Evolutionary conservation across 441 rosid genomes (phyloP).

Genomic region (Pelargonium cotyledonis): DNA sequence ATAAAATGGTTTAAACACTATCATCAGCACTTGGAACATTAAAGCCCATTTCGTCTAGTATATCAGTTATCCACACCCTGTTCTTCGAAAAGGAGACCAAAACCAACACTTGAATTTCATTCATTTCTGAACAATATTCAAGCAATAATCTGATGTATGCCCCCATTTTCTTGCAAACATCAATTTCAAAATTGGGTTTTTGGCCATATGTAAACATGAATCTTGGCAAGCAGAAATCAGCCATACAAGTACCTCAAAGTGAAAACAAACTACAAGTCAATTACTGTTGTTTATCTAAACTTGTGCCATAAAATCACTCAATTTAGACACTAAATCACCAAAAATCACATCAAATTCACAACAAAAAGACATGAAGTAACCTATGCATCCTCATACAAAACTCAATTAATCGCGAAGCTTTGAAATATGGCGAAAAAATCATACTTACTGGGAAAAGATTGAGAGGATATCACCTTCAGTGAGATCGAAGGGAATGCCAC

Average conservation of each 20-base stretch:
- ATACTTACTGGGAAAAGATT: slow-evolving; percentile 69
- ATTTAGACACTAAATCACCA: too few relatives aligned
- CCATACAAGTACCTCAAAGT: not conserved
- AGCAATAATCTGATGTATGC: not conserved
- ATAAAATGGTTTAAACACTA: not conserved
- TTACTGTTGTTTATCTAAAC: too few relatives aligned
- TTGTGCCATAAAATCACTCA: too few relatives aligned
- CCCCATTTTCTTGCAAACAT: not conserved
- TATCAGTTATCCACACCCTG: not conserved
- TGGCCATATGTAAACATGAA: too few relatives aligned
- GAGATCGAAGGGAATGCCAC: slow-evolving; percentile 83
- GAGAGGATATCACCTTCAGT: slow-evolving; percentile 96
- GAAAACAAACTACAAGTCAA: not conserved
- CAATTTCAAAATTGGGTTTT: not conserved
- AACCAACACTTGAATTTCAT: not conserved
- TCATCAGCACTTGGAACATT: not conserved
- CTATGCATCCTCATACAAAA: not conserved
- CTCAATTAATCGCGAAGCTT: not conserved
- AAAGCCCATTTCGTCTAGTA: not conserved
- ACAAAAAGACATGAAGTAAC: too few relatives aligned
- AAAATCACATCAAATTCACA: too few relatives aligned
- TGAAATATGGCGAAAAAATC: not conserved
- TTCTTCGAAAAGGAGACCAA: not conserved
- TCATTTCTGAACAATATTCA: not conserved
- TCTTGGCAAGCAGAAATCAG: too few relatives aligned